These are phyloP conservation scores for Epichloe amarillans DNA, from an alignment of 2,329 filamentous ascomycete species.

Conservation along the genomic window DNA sequence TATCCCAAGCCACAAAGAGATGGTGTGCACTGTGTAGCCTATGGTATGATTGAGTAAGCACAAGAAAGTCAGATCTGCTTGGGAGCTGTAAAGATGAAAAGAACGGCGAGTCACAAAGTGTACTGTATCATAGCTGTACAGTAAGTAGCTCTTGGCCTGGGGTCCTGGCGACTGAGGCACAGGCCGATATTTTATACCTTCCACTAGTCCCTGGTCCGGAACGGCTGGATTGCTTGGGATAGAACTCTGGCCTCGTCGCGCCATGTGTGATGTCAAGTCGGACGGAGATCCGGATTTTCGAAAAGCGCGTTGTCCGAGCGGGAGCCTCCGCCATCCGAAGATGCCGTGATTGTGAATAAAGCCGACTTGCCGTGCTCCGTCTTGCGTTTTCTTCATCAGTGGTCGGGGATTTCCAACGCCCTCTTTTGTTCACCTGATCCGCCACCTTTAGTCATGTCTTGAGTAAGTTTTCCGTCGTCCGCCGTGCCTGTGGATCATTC, in stretches of 20 bases:
- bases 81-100: too few species aligned
- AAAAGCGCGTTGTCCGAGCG: background rate
- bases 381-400: background rate
- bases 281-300: background rate
- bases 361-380: background rate
- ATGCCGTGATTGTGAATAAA: background rate
- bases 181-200: too few species aligned
- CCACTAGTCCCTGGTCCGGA: background rate
- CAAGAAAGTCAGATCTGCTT: too few species aligned
- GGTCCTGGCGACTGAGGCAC: too few species aligned
- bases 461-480: too few species aligned
- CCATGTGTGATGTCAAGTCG: background rate
- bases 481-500: background rate
- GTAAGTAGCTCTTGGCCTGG: too few species aligned
- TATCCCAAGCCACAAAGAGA: background rate
- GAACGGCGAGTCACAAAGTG: too few species aligned
- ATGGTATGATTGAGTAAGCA: too few species aligned
- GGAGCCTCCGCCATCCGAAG: conserved; percentile 1
- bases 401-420: background rate
- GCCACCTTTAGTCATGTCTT: too few species aligned
- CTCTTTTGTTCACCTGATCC: too few species aligned
- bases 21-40: background rate
- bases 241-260: background rate
- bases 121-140: too few species aligned
- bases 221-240: background rate